These are phyloP conservation scores for Phytopythium litorale DNA, from an alignment of 352 stramenopile genomes.

Conservation along the genomic window DNA sequence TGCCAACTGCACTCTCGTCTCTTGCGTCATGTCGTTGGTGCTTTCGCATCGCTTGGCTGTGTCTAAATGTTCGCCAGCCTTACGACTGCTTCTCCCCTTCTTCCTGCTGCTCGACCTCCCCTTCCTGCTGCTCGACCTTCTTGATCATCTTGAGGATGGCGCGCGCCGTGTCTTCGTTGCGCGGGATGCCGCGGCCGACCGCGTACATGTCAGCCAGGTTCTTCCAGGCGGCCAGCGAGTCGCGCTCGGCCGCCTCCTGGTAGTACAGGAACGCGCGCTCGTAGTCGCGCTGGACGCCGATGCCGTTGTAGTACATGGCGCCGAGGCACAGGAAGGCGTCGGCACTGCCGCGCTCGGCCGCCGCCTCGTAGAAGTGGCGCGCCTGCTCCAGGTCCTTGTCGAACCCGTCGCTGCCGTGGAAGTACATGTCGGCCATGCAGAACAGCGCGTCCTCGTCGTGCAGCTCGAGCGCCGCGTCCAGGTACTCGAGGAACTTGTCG, in stretches of 20 bases:
- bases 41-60: neutral
- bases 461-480: constrained; percentile 58
- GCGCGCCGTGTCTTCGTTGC: constrained; percentile 73
- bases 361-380: constrained; percentile 60
- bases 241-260: constrained; percentile 74
- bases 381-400: constrained; percentile 67
- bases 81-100: neutral
- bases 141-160: constrained; percentile 86
- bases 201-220: constrained; percentile 88
- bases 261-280: constrained; percentile 85
- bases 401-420: constrained; percentile 77
- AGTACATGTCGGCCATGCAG: constrained; percentile 87
- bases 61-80: neutral
- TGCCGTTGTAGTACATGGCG: constrained; percentile 73
- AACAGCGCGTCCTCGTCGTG: constrained; percentile 74
- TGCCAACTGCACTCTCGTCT: too few species aligned
- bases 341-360: constrained; percentile 58
- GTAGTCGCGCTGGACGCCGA: constrained; percentile 65
- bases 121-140: constrained; percentile 25
- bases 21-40: neutral
- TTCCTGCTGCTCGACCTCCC: neutral
- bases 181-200: constrained; percentile 63
- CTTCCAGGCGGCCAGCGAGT: constrained; percentile 87
- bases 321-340: constrained; percentile 81
- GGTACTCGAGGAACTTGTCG: constrained; percentile 55